Evolutionary conservation across 139 green algal species (phyloP).

Genomic region (Chlamydomonas sp.): DNA sequence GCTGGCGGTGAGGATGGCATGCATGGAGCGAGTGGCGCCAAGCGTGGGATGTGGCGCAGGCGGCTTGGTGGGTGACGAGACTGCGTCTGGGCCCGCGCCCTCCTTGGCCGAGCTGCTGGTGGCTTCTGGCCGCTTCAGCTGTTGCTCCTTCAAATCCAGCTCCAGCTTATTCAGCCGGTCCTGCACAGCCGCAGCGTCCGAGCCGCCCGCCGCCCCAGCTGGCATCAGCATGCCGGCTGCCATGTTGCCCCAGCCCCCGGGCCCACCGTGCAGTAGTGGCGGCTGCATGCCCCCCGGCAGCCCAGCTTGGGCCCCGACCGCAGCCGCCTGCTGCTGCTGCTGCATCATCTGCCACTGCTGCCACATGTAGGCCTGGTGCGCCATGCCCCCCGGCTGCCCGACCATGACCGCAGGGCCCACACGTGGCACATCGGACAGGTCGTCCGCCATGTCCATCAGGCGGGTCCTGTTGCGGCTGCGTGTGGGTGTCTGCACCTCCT

Average conservation of each 20-base stretch:
- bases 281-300: background rate
- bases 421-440: background rate
- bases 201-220: background rate
- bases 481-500: background rate
- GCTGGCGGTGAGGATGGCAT: background rate
- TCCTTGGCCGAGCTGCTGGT: background rate
- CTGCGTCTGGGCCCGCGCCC: background rate
- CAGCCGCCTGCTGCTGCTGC: too few relatives aligned
- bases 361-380: too few relatives aligned
- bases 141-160: background rate
- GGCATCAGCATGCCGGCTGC: background rate
- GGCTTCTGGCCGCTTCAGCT: background rate
- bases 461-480: background rate
- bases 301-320: too few relatives aligned
- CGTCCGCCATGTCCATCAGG: background rate
- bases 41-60: background rate
- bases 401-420: background rate
- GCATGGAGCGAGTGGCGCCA: background rate
- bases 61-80: background rate
- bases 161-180: constrained; percentile 15
- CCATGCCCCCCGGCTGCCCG: background rate
- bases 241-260: background rate
- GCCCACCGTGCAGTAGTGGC: background rate
- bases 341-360: too few relatives aligned
- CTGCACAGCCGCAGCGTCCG: background rate